phyloP scores from a whole-genome alignment of 108 stramenopile genomes.

The Cylindrotheca fusiformis region DNA sequence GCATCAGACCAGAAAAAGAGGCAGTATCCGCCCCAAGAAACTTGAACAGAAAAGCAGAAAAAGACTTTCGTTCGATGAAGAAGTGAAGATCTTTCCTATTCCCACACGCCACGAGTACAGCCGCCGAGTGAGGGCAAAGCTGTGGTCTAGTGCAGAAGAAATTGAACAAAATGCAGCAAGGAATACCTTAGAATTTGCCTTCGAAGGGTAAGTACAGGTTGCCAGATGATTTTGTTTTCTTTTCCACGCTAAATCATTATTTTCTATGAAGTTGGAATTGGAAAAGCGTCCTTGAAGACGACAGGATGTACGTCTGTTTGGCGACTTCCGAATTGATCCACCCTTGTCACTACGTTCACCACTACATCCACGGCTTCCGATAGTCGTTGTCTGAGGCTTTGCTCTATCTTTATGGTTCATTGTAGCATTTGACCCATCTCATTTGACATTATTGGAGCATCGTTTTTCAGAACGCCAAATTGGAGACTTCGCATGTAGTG shows the following conservation, averaged over 20 bases:
- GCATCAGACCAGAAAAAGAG: background rate
- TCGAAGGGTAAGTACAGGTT: slow-evolving; percentile 48
- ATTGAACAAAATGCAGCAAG: slow-evolving; percentile 61
- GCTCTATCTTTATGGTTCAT: background rate
- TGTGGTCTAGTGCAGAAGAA: slow-evolving; percentile 64
- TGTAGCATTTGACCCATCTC: no score
- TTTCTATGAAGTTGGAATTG: slow-evolving; percentile 52
- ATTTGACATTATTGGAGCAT: no score
- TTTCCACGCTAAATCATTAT: no score
- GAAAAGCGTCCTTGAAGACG: slow-evolving; percentile 68
- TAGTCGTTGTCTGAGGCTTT: background rate
- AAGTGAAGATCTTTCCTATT: slow-evolving; percentile 65
- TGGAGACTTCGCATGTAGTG: no score
- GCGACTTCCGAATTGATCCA: slow-evolving; percentile 62
- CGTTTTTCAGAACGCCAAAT: no score
- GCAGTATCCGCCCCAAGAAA: background rate
- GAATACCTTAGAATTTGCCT: slow-evolving; percentile 70
- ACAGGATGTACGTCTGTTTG: slow-evolving; percentile 52
- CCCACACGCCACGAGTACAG: slow-evolving; percentile 74
- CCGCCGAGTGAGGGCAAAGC: slow-evolving; percentile 38
- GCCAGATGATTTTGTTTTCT: slow-evolving; percentile 1
- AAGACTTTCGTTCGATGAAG: slow-evolving; percentile 35
- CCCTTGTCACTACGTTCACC: slow-evolving; percentile 54
- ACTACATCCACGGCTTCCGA: background rate
- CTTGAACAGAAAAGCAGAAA: slow-evolving; percentile 9